These are phyloP conservation scores for Rhizopus delemar DNA, from an alignment of 371 early-diverging fungal genomes.

Conservation along the genomic window DNA sequence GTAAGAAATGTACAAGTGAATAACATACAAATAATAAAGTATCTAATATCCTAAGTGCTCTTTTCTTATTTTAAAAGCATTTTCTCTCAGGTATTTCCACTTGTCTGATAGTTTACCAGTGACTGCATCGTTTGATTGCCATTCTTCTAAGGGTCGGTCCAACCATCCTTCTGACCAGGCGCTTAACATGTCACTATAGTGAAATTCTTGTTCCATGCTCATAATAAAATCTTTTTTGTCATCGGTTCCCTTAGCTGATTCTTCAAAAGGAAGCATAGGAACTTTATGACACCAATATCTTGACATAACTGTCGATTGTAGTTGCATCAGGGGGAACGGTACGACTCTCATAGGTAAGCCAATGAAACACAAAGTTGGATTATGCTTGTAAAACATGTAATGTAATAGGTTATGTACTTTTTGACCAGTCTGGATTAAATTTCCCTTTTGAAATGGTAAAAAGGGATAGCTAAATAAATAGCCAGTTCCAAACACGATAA, in stretches of 20 bases:
- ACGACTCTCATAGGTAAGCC: constrained; percentile 58
- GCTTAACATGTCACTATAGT: constrained; percentile 34
- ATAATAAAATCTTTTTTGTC: constrained; percentile 22
- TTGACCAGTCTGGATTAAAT: constrained; percentile 44
- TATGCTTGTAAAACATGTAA: constrained; percentile 49
- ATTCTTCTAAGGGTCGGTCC: constrained; percentile 8
- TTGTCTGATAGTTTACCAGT: constrained; percentile 31
- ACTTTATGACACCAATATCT: constrained; percentile 45
- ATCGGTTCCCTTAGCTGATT: constrained; percentile 12
- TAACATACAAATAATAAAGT: not conserved
- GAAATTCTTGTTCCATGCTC: constrained; percentile 21
- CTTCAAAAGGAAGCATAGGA: constrained; percentile 20
- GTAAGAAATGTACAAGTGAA: constrained; percentile 64
- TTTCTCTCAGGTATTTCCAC: constrained; percentile 31
- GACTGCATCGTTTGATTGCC: constrained; percentile 23
- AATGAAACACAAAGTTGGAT: constrained; percentile 58
- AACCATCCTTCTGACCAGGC: constrained; percentile 41
- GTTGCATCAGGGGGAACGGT: constrained; percentile 60
- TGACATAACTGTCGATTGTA: constrained; percentile 52
- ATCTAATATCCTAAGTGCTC: constrained; percentile 40
- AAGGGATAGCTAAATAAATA: constrained; percentile 65
- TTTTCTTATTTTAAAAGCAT: constrained; percentile 26
- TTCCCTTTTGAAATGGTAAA: constrained; percentile 24
- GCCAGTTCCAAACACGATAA: constrained; percentile 63
- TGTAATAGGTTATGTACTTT: constrained; percentile 47